Conservation (phyloP, 176 grass and related monocot genomes). For the Elymus sibiricus region DNA sequence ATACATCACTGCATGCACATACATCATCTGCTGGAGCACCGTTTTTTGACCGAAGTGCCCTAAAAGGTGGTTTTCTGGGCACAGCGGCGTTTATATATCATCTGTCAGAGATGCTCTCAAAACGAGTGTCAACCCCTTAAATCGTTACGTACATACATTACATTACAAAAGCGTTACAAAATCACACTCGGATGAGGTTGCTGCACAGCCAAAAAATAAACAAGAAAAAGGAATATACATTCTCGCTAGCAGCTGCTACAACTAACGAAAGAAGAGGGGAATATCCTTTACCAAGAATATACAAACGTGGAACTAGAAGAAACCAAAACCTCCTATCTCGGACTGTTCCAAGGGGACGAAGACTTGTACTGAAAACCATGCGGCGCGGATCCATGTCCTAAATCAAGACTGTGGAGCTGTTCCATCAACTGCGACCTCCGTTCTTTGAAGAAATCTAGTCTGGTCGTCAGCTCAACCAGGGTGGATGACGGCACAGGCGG, state of each 20-base stretch:
- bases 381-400: slow-evolving; percentile 59
- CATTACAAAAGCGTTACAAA: slow-evolving; percentile 34
- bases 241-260: slow-evolving; percentile 38
- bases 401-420: slow-evolving; percentile 92
- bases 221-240: slow-evolving; percentile 44
- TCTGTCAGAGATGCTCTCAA: too few relatives aligned
- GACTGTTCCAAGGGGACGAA: slow-evolving; percentile 79
- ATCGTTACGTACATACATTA: slow-evolving; percentile 25
- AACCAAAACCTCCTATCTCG: slow-evolving; percentile 42
- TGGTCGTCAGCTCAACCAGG: slow-evolving; percentile 80
- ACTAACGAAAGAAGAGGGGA: not conserved
- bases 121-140: not conserved
- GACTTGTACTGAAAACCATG: slow-evolving; percentile 71
- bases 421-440: slow-evolving; percentile 94
- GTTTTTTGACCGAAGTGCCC: too few relatives aligned
- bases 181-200: slow-evolving; percentile 11
- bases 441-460: slow-evolving; percentile 99
- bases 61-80: too few relatives aligned
- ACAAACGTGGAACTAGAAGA: slow-evolving; percentile 14
- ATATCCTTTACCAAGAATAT: slow-evolving; percentile 47
- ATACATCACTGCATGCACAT: too few relatives aligned
- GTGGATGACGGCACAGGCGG: slow-evolving; percentile 74
- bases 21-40: too few relatives aligned
- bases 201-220: not conserved
- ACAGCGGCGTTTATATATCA: too few relatives aligned